A percentile compares a stretch with the other conserved stretches of the same genome.
These are phyloP conservation scores for Starmerella sirachaensis DNA, from an alignment of 805 yeast species.

Conservation along the genomic window DNA sequence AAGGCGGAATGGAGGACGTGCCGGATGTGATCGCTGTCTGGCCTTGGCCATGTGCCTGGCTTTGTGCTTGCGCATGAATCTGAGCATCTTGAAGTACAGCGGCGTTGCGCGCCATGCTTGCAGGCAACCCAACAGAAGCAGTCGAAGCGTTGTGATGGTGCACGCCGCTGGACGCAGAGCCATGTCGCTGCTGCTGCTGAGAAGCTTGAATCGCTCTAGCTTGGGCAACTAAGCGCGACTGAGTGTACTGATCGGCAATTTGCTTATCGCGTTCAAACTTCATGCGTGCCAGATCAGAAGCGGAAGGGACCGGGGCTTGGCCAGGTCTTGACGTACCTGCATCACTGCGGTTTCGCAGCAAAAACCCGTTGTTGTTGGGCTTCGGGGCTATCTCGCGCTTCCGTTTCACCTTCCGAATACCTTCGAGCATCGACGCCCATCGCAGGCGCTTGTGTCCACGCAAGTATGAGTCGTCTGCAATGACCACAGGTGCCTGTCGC, in stretches of 20 bases:
- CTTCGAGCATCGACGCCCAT: constrained; percentile 97
- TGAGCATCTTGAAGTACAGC: background rate
- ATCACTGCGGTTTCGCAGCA: constrained; percentile 10
- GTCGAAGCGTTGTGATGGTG: background rate
- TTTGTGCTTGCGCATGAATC: too few relatives aligned
- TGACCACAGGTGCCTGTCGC: constrained; percentile 82
- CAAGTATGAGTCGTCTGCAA: constrained; percentile 85
- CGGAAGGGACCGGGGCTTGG: constrained; percentile 33
- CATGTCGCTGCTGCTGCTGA: constrained; percentile 6
- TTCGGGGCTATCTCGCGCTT: constrained; percentile 70
- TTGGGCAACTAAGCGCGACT: constrained; percentile 20
- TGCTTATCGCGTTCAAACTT: constrained; percentile 81
- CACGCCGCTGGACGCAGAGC: background rate
- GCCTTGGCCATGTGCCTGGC: too few relatives aligned
- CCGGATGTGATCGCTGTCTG: too few relatives aligned
- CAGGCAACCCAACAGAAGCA: background rate
- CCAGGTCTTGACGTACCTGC: background rate
- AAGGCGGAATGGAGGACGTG: constrained; percentile 7
- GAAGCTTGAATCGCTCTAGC: background rate
- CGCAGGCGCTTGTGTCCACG: constrained; percentile 82
- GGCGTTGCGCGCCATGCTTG: background rate
- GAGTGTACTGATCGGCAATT: constrained; percentile 45
- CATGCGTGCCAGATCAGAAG: constrained; percentile 70
- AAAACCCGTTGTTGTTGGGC: constrained; percentile 31
- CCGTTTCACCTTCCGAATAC: constrained; percentile 77